These are phyloP conservation scores for Paulownia fortunei DNA, from an alignment of 257 asterid genomes.

Conservation along the genomic window DNA sequence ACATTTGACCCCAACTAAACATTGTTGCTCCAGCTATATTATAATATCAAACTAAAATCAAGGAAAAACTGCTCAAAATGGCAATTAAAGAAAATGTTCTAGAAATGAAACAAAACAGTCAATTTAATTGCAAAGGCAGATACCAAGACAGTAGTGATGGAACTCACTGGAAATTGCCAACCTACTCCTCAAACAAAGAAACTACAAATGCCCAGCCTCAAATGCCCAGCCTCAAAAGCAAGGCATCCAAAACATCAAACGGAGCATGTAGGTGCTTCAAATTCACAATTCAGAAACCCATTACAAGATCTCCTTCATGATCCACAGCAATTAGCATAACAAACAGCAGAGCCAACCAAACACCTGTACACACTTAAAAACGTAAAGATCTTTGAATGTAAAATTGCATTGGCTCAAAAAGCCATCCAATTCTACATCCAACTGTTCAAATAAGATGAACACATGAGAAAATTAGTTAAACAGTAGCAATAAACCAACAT, in stretches of 20 bases:
- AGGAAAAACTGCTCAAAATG: background rate
- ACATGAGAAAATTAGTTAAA: background rate
- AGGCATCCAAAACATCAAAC: background rate
- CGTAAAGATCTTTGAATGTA: background rate
- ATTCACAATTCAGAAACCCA: background rate
- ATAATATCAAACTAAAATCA: background rate
- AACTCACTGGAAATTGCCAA: background rate
- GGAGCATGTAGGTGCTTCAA: background rate
- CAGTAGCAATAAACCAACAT: slow-evolving; percentile 20
- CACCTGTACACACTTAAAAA: background rate
- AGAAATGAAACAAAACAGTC: background rate
- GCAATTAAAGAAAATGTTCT: background rate
- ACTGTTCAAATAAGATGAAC: background rate
- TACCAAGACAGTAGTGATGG: background rate
- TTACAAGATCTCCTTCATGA: background rate
- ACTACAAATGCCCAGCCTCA: background rate
- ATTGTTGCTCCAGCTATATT: background rate
- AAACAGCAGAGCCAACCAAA: background rate
- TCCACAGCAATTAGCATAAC: background rate
- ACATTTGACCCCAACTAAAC: background rate
- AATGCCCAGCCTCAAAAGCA: background rate
- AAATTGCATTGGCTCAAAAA: background rate
- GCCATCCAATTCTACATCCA: background rate
- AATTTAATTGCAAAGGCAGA: background rate
- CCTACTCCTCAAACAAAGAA: background rate